phyloP scores from a whole-genome alignment of 768 basidiomycete species.

The Coprinopsis marcescibilis region DNA sequence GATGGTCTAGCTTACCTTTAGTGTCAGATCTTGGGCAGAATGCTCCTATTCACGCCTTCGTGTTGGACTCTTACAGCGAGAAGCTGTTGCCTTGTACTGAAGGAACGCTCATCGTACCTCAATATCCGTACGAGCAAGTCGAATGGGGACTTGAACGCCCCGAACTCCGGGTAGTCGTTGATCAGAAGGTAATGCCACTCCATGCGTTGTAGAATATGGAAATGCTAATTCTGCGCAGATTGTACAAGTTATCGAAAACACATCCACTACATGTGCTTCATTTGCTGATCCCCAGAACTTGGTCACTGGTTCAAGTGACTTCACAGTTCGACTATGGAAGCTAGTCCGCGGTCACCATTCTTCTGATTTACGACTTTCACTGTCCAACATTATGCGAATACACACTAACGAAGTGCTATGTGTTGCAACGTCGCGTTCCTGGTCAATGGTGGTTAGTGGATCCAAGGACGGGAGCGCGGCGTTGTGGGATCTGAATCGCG shows the following conservation, averaged over 20 bases:
- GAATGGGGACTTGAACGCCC: constrained; percentile 57
- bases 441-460: constrained; percentile 82
- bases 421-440: constrained; percentile 68
- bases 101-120: constrained; percentile 52
- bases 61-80: constrained; percentile 53
- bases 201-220: not conserved
- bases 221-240: constrained; percentile 33
- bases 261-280: constrained; percentile 63
- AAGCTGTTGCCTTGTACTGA: constrained; percentile 57
- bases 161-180: constrained; percentile 57
- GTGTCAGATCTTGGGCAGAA: constrained; percentile 42
- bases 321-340: constrained; percentile 82
- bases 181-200: constrained; percentile 43
- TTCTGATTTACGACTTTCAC: constrained; percentile 22
- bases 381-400: constrained; percentile 75
- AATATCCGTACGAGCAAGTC: constrained; percentile 59
- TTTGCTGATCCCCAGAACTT: constrained; percentile 73
- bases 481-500: constrained; percentile 86
- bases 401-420: constrained; percentile 66
- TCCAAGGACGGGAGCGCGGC: constrained; percentile 83
- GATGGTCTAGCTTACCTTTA: not conserved
- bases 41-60: constrained; percentile 44
- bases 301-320: constrained; percentile 76
- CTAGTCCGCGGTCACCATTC: constrained; percentile 32
- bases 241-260: constrained; percentile 72